Evolutionary conservation across 176 grass and related monocot species (phyloP).

Genomic region (Aegilops umbellulata): DNA sequence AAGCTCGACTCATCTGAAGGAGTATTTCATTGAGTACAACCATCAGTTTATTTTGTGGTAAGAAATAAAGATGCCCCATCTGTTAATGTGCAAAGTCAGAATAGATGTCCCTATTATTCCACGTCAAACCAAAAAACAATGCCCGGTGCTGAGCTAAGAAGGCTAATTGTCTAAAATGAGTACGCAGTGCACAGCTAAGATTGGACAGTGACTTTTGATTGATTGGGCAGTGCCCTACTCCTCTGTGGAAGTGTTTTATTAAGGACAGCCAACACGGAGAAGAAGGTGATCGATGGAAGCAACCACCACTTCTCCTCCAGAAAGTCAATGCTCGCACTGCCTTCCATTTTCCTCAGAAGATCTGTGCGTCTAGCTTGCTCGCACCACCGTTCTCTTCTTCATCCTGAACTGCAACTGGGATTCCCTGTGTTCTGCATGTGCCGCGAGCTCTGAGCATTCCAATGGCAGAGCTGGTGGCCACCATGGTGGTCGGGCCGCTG

Average conservation of each 20-base stretch:
- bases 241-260: neutral
- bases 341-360: neutral
- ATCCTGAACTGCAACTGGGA: too few species aligned
- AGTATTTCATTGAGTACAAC: neutral
- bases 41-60: neutral
- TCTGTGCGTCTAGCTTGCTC: neutral
- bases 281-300: neutral
- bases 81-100: neutral
- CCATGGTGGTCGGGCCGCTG: too few species aligned
- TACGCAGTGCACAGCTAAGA: too few species aligned
- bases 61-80: neutral
- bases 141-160: neutral
- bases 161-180: too few species aligned
- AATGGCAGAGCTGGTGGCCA: too few species aligned
- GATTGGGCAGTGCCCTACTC: neutral
- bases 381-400: neutral
- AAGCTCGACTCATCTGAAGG: too few species aligned
- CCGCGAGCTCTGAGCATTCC: too few species aligned
- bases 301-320: neutral
- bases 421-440: neutral
- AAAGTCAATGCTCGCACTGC: neutral
- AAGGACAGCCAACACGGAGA: too few species aligned
- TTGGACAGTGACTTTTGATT: too few species aligned
- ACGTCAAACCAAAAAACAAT: neutral
- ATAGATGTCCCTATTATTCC: neutral